Evolutionary conservation across 305 asterid species (phyloP).

Genomic region (Fraxinus sp.): DNA sequence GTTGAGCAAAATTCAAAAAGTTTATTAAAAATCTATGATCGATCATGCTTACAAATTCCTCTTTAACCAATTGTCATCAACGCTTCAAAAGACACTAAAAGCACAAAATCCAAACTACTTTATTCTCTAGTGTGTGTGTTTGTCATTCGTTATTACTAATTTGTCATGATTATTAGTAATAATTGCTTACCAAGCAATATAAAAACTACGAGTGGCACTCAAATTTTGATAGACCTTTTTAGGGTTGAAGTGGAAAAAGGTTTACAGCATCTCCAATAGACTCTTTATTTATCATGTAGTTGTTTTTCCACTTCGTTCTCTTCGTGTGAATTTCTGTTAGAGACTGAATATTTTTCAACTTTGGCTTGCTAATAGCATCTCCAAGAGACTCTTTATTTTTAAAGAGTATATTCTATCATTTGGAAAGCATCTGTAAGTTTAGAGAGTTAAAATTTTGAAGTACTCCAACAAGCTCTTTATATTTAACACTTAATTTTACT

Average conservation of each 20-base stretch:
- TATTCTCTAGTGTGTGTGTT: neutral
- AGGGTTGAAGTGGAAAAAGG: neutral
- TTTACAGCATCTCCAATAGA: too few relatives aligned
- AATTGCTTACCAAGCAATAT: constrained; percentile 8
- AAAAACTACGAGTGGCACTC: neutral
- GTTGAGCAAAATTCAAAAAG: constrained; percentile 28
- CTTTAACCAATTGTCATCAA: neutral
- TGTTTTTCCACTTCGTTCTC: too few relatives aligned
- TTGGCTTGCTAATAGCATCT: too few relatives aligned
- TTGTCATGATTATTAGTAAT: neutral
- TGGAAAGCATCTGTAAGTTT: too few relatives aligned
- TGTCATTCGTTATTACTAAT: neutral
- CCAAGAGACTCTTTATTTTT: too few relatives aligned
- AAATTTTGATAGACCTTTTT: neutral
- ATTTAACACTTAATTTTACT: too few relatives aligned
- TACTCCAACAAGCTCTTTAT: too few relatives aligned
- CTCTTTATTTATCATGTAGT: too few relatives aligned
- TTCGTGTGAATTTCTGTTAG: too few relatives aligned
- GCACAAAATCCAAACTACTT: constrained; percentile 32
- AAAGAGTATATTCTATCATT: too few relatives aligned
- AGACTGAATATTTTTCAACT: too few relatives aligned
- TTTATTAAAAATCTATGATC: constrained; percentile 18
- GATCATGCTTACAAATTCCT: neutral
- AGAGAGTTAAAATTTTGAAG: too few relatives aligned
- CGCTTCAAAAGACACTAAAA: constrained; percentile 29